Base-by-base conservation (phyloP, 192 early-diverging fungal genomes). In the Geranomyces michiganensis region DNA sequence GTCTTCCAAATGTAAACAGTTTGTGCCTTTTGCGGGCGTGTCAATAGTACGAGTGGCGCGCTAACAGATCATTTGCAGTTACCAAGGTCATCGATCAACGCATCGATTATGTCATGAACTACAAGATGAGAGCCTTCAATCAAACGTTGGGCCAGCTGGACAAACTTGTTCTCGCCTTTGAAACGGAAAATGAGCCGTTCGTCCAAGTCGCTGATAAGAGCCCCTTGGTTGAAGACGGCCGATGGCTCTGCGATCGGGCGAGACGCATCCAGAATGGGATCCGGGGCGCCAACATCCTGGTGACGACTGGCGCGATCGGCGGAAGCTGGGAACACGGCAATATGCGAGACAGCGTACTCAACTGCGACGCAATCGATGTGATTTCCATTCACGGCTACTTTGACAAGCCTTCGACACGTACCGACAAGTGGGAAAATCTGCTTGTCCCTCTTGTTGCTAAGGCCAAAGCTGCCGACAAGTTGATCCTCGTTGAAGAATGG, bases 401-500 rank as follows among this genome's bases (percentile, higher is more conserved):
- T 41, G 60, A 62, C 60, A 10, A 41, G 36, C 2, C 30, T 33
- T 41, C 29, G 21, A 29, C n/a, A n/a, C n/a, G n/a, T n/a, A n/a
- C n/a, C n/a, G n/a, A n/a, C 36, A 62, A 62, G 36, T 62, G 60
- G 36, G 5, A 41, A 24, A 32, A n/a, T 13, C 22, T 24, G 36
- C 8, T 41, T 21, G 8, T 62, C 17, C 21, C 5, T 4, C 30
- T 24, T 19, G n/a, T 24, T 2, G 7, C 27, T 3, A n/a, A 62
- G 29, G 60, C 27, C 31, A 24, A 32, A 41, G n/a, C 5, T 7
- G 29, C 60, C 22, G 60, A 24, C 19, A 62, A 62, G 36, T 8
- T 62, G 36, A 5, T 62, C 30, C 29, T 62, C 7, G 31, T 62
- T 19, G 60, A 62, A 62, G 60, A 62, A 19, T 62, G 31, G 60